phyloP scores from a whole-genome alignment of 2,329 filamentous ascomycete genomes.

The Plectosphaerella sp. region DNA sequence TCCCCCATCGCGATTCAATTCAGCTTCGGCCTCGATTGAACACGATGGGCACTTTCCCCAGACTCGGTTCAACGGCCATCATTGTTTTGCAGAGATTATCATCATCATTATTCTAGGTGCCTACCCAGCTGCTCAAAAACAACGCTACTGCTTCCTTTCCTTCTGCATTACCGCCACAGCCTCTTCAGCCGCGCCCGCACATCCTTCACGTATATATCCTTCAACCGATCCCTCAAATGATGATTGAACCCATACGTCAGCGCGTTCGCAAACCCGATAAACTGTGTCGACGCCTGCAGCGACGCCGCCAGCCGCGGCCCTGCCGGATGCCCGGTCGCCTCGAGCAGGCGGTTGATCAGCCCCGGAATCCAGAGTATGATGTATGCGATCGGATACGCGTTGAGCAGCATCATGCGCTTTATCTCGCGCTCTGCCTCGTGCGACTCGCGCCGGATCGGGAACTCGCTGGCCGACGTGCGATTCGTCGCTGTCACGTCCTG shows the following conservation, averaged over 20 bases:
- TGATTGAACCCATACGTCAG: conserved; percentile 33
- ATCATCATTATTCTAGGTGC: no score
- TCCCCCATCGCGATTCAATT: no score
- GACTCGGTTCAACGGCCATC: no score
- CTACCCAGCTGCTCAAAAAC: no score
- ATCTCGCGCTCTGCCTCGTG: conserved; percentile 18
- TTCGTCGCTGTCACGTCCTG: conserved; percentile 2
- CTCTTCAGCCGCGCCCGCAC: not conserved
- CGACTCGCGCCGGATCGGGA: conserved; percentile 13
- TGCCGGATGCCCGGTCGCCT: conserved; percentile 16
- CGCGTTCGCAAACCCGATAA: conserved; percentile 30
- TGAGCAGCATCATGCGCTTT: conserved; percentile 27
- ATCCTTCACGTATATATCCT: not conserved
- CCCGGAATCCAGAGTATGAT: conserved; percentile 33
- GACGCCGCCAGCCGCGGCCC: conserved; percentile 17
- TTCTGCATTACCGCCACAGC: not conserved
- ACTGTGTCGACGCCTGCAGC: conserved; percentile 29
- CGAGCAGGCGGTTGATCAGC: conserved; percentile 26
- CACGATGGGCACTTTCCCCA: no score
- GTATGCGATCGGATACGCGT: conserved; percentile 31
- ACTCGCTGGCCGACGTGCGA: conserved; percentile 10
- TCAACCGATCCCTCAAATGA: conserved; percentile 12
- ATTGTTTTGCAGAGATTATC: no score
- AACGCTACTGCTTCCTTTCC: not conserved
- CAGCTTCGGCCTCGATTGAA: no score